phyloP scores from a whole-genome alignment of 2,329 filamentous ascomycete species.

The Ophiostoma pallidulum region DNA sequence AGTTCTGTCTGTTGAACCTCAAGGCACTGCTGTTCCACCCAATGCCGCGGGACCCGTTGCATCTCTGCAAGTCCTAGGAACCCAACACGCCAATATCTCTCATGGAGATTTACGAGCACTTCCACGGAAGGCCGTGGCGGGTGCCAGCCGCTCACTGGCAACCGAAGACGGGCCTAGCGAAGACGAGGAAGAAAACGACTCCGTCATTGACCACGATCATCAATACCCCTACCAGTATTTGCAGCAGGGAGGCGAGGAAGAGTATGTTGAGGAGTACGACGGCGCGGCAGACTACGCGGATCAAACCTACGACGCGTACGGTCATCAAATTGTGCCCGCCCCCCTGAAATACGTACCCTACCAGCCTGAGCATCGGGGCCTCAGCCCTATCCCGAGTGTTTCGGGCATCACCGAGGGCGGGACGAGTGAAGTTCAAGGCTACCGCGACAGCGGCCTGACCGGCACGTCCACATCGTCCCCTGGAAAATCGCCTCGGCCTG shows the following conservation, averaged over 20 bases:
- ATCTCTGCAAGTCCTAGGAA: conserved; percentile 52
- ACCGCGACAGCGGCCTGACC: conserved; percentile 48
- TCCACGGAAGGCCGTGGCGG: conserved; percentile 32
- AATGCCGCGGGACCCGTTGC: conserved; percentile 32
- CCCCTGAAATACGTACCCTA: conserved; percentile 60
- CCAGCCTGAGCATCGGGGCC: conserved; percentile 56
- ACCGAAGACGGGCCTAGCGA: conserved; percentile 37
- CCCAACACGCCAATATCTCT: conserved; percentile 56
- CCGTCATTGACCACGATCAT: conserved; percentile 26
- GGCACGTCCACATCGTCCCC: conserved; percentile 47
- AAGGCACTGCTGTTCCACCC: conserved; percentile 50
- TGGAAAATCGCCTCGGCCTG: conserved; percentile 44
- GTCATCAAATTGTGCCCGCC: conserved; percentile 53
- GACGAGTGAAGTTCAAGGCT: conserved; percentile 42
- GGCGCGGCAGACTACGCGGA: conserved; percentile 20
- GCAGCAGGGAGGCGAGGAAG: conserved; percentile 9
- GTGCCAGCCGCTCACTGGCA: conserved; percentile 20
- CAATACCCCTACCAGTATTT: conserved; percentile 34
- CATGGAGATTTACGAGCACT: conserved; percentile 49
- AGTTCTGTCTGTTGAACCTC: conserved; percentile 49
- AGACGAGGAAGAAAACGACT: conserved; percentile 35
- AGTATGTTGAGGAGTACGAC: conserved; percentile 30
- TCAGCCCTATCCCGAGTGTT: conserved; percentile 88
- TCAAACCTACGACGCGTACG: conserved; percentile 41
- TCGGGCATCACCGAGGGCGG: conserved; percentile 72